Base-by-base conservation (phyloP, 2,329 filamentous ascomycete genomes). In the Aureobasidium lini region DNA sequence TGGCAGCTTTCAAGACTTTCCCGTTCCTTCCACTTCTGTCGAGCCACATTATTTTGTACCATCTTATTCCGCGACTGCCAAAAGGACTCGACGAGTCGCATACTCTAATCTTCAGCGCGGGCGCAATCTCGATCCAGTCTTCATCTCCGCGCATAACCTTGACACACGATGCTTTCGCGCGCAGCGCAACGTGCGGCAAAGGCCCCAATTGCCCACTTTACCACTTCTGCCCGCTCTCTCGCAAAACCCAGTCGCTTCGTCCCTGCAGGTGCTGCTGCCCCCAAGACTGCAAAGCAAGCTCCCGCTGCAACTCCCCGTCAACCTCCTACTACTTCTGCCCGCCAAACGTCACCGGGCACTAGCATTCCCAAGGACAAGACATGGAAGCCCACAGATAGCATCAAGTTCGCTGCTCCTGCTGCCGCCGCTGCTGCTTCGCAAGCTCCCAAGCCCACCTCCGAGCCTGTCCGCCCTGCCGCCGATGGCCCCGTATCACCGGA, bases 351-450 rank as follows among this genome's bases (percentile, higher is more conserved):
- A 29, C 69, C 69, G 10, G 69, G 69, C 28, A 70, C 68, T 28
- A 64, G 63, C 31, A 28, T 69, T 6, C 67, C 66, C 8, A 67
- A 71, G 60, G 70, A 75, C 61, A 68, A 74, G 62, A 73, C 73
- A 49, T 76, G 73, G 74, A 75, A 73, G 62, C 70, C 69, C 0
- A 63, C 70, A 32, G 72, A 75, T 63, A 66, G 69, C 48, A 72
- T 76, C 63, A 73, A 72, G 56, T 72, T 76, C 61, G 69, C 64
- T 34, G 66, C 68, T 36, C 54, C 64, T 9, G 49, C 64, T 44
- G 48, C 34, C 13, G 34, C 34, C 34, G 65, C 66, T 16, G 65
- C 64, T 13, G 64, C 66, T 6, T 60, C 59, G 9, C 62, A 63
- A 32, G 62, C 65, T 47, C 53, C 57, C 44, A 53, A 23, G 16